Conservation (phyloP, 2,329 filamentous ascomycete genomes). For the Aspergillus fijiensis region DNA sequence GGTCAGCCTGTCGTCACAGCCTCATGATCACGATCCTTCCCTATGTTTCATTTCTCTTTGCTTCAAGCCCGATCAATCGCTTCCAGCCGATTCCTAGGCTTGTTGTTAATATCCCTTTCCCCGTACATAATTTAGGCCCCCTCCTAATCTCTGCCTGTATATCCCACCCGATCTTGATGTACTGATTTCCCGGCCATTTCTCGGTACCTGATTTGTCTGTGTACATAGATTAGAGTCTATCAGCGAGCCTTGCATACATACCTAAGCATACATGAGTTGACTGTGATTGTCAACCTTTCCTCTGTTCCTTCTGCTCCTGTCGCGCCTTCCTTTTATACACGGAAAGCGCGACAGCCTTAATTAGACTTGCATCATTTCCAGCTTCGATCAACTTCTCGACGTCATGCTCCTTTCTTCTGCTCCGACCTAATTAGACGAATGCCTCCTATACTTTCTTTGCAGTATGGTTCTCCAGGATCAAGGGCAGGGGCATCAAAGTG, state of each 20-base stretch:
- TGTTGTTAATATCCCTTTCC: conserved; percentile 16
- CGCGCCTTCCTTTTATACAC: neutral
- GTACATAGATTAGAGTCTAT: conserved; percentile 13
- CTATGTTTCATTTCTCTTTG: neutral
- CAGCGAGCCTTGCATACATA: conserved; percentile 9
- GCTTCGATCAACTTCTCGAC: neutral
- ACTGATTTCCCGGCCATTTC: conserved; percentile 2
- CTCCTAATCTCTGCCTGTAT: conserved; percentile 10
- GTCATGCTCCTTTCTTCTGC: neutral
- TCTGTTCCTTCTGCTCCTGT: neutral
- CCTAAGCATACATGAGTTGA: neutral
- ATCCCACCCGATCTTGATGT: neutral
- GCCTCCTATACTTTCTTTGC: no score
- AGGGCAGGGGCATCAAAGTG: neutral
- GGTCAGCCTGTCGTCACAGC: conserved; percentile 36
- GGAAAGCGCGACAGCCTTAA: neutral
- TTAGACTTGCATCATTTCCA: neutral
- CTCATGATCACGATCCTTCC: conserved; percentile 34
- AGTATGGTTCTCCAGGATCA: neutral
- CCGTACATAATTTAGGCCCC: conserved; percentile 21
- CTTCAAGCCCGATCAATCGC: neutral
- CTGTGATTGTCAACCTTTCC: neutral
- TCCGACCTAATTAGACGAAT: neutral
- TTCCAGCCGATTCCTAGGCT: neutral
- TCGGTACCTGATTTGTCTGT: conserved; percentile 11